Evolutionary conservation across 352 stramenopile species (phyloP), one percentile per base, ranked within the genome.

Genomic region (Phytophthora ohioensis): DNA sequence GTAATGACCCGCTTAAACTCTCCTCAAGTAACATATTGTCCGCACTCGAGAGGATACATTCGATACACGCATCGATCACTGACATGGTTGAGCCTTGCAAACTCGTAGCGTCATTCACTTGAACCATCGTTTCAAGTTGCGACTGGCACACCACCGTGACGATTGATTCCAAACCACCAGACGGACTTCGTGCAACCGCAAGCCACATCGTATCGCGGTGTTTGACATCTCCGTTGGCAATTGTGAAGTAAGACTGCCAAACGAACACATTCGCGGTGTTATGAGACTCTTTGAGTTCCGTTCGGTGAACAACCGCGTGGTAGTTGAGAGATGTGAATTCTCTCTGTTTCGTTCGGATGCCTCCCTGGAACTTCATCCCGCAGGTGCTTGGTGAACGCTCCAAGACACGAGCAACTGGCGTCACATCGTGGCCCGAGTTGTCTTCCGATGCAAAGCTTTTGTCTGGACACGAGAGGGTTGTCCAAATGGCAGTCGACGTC

Each of bases 11-110:
- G 45, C 30, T 65, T 10, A 42, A 54, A 32, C 42, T 67, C 7
- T 71, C 58, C 12, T 59, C 32, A 4, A 77, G 9, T n/a, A 77
- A 21, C 7, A 70, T 43, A 13, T 69, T 57, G 21, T 77, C 70
- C 4, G 54, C 55, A n/a, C 11, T 70, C 3, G 55, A 61, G 38
- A 73, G 51, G 27, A 64, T 60, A n/a, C 10, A 64, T 13, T 65
- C 34, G 7, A 74, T 27, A 15, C 70, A 77, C 2, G 9, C 21
- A 48, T 67, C 64, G 9, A 55, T 42, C 3, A 6, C 42, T 36
- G 42, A 8, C 56, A 67, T 61, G 27, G 64, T 17, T 13, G 48
- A 47, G 15, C 21, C 27, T n/a, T 60, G 55, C 1, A 76, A 21
- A 10, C 12, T 30, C 11, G 7, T 43, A 2, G 31, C 15, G 27